A percentile compares a stretch with the other conserved stretches of the same genome.
phyloP scores from a whole-genome alignment of 768 basidiomycete species.

The Auriscalpium vulgare region DNA sequence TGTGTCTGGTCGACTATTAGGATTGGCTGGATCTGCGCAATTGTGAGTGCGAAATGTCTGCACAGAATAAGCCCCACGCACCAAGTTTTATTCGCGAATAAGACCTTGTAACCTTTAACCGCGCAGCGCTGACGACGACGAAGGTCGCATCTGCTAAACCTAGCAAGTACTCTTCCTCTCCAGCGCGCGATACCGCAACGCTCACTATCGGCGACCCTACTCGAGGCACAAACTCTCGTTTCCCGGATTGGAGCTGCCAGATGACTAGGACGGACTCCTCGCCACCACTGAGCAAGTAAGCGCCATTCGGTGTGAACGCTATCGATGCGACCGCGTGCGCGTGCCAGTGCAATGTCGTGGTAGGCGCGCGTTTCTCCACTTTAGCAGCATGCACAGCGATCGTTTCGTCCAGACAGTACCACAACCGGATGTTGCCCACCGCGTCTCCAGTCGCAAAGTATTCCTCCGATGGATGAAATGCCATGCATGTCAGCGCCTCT shows the following conservation, averaged over 20 bases:
- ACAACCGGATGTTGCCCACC: constrained; percentile 77
- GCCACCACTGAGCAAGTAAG: constrained; percentile 88
- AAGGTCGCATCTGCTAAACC: constrained; percentile 78
- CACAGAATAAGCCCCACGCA: constrained; percentile 24
- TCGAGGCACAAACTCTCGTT: constrained; percentile 87
- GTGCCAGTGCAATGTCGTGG: constrained; percentile 91
- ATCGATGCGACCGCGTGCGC: constrained; percentile 87
- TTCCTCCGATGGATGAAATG: constrained; percentile 83
- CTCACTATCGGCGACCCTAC: constrained; percentile 80
- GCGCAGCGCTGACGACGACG: constrained; percentile 63
- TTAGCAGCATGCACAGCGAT: constrained; percentile 40
- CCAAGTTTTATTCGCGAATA: constrained; percentile 76
- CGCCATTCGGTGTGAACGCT: constrained; percentile 83
- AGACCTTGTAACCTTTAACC: constrained; percentile 62
- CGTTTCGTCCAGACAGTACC: constrained; percentile 81
- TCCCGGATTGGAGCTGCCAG: constrained; percentile 88
- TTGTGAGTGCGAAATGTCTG: constrained; percentile 1
- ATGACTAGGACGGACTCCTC: constrained; percentile 95
- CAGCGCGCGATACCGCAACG: constrained; percentile 48
- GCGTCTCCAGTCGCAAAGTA: constrained; percentile 94
- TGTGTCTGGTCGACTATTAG: constrained; percentile 27
- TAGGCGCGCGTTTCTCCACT: constrained; percentile 75
- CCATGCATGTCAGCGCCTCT: constrained; percentile 73
- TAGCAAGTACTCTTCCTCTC: constrained; percentile 83
- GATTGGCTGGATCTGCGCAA: constrained; percentile 28